phyloP scores from a whole-genome alignment of 1,139 yeast species.

The Saccharomyces hybrid region DNA sequence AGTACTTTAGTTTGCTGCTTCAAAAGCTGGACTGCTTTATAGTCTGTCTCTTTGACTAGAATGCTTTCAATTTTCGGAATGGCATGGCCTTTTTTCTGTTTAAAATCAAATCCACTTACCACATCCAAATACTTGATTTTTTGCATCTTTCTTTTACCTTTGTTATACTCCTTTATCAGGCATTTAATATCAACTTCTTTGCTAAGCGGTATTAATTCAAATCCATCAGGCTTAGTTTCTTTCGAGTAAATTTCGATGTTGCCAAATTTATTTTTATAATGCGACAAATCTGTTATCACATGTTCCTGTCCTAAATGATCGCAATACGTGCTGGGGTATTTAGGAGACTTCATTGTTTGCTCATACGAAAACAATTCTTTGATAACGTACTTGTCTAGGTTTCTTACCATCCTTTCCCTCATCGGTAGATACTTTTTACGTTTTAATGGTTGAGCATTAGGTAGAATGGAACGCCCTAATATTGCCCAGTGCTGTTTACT shows the following conservation, averaged over 20 bases:
- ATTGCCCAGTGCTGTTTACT: conserved; percentile 24
- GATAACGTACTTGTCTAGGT: conserved; percentile 4
- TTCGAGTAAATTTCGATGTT: conserved; percentile 19
- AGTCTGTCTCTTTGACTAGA: conserved; percentile 14
- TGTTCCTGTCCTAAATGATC: conserved; percentile 6
- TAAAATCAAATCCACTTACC: conserved; percentile 26
- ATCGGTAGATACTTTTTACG: conserved; percentile 12
- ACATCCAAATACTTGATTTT: conserved; percentile 17
- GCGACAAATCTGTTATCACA: conserved; percentile 12
- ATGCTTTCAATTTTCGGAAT: conserved; percentile 18
- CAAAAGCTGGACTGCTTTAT: conserved; percentile 5
- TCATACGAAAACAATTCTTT: conserved; percentile 17
- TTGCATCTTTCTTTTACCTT: background rate
- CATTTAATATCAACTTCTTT: conserved; percentile 3
- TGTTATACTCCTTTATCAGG: conserved; percentile 11
- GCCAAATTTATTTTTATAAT: conserved; percentile 18
- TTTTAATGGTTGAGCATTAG: conserved; percentile 11
- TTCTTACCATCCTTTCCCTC: conserved; percentile 5
- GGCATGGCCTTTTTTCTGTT: conserved; percentile 22
- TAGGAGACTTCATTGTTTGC: conserved; percentile 19
- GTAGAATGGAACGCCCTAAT: conserved; percentile 18
- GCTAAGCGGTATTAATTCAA: conserved; percentile 7
- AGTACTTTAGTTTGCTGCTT: conserved; percentile 7
- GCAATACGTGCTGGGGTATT: conserved; percentile 9
- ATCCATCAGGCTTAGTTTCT: conserved; percentile 18